Base-by-base conservation (phyloP, 2,329 filamentous ascomycete species). In the Emericellopsis cladophorae region DNA sequence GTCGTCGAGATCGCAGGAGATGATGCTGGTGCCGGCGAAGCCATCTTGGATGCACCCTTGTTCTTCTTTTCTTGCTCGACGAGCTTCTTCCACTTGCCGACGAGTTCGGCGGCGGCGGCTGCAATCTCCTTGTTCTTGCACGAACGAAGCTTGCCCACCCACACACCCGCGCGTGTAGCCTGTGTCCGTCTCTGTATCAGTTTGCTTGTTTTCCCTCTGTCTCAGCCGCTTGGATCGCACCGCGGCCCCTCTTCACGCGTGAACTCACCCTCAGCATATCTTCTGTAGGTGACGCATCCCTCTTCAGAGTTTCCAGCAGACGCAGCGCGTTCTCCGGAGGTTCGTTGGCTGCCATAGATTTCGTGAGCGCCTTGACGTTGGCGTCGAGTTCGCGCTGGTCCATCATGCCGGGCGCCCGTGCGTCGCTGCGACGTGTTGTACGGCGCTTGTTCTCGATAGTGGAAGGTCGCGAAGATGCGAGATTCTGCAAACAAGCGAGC, bases 121-220 rank as follows among this genome's bases (percentile, higher is more conserved):
- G 81, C 79, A 50, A 96, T 82, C 35, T 89, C 79, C 59, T 85
- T 88, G 68, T 93, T 83, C 43, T 79, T 61, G 59, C 93, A 88
- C 45, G 83, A 64, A 41, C 79, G 72, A 39, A 81, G 76, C 58
- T 88, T 90, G 59, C 89, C 90, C 47, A 96, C 84, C 39, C 83
- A 79, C 49, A 95, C 81, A 51, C 92, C 92, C 40, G 94, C 90
- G 51, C 83, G 84, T n/a, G 90, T 96, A 34, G 83, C 72, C 79
- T 82, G 45, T 29, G 4, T 29, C 9, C 26, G 26, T 29, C 26
- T 29, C 12, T 35, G 18, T 35, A 35, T 15, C 18, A 35, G 33
- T 9, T 3, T 15, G 33, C 8, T 5, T 21, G 18, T n/a, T 33
- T 12, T 35, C 33, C 33, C 15, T 10, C 3, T 35, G 33, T 29